These are phyloP conservation scores for Clavispora fructus DNA, from an alignment of 805 yeast species.

Conservation along the genomic window DNA sequence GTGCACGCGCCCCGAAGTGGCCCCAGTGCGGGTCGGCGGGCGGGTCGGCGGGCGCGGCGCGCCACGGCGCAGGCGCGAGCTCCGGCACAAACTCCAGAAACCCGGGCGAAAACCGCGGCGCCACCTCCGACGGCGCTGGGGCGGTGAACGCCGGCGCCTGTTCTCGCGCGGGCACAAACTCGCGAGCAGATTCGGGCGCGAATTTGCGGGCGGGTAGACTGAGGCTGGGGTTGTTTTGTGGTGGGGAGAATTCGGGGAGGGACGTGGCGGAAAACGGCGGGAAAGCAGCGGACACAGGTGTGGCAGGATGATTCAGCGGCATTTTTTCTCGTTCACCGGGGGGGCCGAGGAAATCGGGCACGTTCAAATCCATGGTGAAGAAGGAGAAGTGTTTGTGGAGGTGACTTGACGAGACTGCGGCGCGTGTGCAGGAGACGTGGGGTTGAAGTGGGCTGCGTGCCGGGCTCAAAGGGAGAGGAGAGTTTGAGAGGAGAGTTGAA, in stretches of 20 bases:
- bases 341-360: constrained; percentile 29
- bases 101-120: neutral
- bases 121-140: neutral
- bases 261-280: neutral
- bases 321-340: neutral
- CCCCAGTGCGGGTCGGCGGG: constrained; percentile 3
- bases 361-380: constrained; percentile 24
- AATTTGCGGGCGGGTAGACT: neutral
- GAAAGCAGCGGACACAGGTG: constrained; percentile 7
- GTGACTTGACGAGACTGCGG: neutral
- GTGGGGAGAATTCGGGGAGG: neutral
- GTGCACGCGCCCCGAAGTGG: neutral
- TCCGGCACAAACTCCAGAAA: neutral
- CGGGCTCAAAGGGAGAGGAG: no score
- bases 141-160: neutral
- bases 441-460: neutral
- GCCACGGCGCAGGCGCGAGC: neutral
- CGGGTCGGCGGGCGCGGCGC: constrained; percentile 1
- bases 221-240: neutral
- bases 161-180: constrained; percentile 2
- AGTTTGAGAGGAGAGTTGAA: no score
- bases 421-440: neutral
- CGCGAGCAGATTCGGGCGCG: neutral
- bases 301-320: neutral
- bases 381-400: neutral